A percentile compares a stretch with the other conserved stretches of the same genome.
Conservation (phyloP, 2,329 filamentous ascomycete species). For the Paraphaeosphaeria sporulosa region DNA sequence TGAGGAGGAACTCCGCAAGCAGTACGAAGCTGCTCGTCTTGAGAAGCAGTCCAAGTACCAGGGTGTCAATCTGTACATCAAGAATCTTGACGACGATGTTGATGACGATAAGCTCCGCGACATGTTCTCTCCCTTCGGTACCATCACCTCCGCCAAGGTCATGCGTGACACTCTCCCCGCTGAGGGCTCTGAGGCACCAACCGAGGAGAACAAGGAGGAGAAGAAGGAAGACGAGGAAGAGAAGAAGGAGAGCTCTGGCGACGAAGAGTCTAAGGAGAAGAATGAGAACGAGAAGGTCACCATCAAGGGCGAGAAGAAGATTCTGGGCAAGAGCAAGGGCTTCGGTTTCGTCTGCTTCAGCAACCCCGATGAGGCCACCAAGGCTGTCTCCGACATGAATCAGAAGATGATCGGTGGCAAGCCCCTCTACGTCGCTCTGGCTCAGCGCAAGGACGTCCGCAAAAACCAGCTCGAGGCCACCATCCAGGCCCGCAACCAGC, state of each 20-base stretch:
- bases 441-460: conserved; percentile 99
- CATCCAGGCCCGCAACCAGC: conserved; percentile 98
- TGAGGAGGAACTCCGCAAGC: conserved; percentile 98
- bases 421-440: conserved; percentile 96
- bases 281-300: conserved; percentile 61
- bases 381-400: conserved; percentile 99
- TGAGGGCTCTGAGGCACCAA: conserved; percentile 57
- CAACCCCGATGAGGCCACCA: conserved; percentile 98
- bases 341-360: conserved; percentile 99
- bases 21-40: conserved; percentile 95
- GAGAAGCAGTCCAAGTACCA: conserved; percentile 99
- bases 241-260: conserved; percentile 65
- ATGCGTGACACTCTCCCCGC: conserved; percentile 82
- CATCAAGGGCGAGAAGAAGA: conserved; percentile 67
- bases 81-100: conserved; percentile 96
- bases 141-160: conserved; percentile 98
- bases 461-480: conserved; percentile 99
- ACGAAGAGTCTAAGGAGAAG: conserved; percentile 65
- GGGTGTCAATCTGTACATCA: conserved; percentile 99
- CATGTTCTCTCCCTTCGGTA: conserved; percentile 89
- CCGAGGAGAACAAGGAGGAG: conserved; percentile 54
- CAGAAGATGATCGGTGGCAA: conserved; percentile 98
- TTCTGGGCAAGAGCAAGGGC: conserved; percentile 97
- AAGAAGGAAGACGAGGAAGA: conserved; percentile 65
- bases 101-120: conserved; percentile 97